Conservation (phyloP, 768 basidiomycete genomes). For the Scleroderma bovista region DNA sequence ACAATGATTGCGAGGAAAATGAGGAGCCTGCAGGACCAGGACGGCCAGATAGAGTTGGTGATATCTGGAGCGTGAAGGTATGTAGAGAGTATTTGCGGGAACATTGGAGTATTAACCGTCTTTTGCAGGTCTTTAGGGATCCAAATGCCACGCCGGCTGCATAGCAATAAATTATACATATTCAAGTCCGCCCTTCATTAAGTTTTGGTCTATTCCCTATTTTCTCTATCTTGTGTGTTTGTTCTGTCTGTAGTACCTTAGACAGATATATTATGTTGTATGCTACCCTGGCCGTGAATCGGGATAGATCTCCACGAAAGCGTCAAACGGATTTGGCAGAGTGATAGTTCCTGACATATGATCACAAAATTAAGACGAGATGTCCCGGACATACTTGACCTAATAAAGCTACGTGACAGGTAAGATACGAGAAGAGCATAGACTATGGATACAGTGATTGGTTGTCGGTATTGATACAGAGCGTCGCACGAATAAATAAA, state of each 20-base stretch:
- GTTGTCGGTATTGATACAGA: background rate
- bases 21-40: constrained; percentile 30
- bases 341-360: no score
- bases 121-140: constrained; percentile 40
- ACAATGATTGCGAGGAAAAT: constrained; percentile 31
- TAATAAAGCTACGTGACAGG: no score
- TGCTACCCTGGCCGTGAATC: background rate
- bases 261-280: background rate
- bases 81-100: no score
- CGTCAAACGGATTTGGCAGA: no score
- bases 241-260: constrained; percentile 1
- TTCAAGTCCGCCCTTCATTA: constrained; percentile 3
- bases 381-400: no score
- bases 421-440: no score
- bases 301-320: background rate
- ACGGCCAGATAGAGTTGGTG: constrained; percentile 48
- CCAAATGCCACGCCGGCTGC: constrained; percentile 27
- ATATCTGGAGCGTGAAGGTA: no score
- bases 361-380: no score
- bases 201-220: constrained; percentile 5
- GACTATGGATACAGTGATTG: no score
- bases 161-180: constrained; percentile 23
- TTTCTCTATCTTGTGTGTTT: constrained; percentile 1
- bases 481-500: no score
- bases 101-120: background rate